Evolutionary conservation across 352 stramenopile species (phyloP).

Genomic region (Plasmopara viticola): DNA sequence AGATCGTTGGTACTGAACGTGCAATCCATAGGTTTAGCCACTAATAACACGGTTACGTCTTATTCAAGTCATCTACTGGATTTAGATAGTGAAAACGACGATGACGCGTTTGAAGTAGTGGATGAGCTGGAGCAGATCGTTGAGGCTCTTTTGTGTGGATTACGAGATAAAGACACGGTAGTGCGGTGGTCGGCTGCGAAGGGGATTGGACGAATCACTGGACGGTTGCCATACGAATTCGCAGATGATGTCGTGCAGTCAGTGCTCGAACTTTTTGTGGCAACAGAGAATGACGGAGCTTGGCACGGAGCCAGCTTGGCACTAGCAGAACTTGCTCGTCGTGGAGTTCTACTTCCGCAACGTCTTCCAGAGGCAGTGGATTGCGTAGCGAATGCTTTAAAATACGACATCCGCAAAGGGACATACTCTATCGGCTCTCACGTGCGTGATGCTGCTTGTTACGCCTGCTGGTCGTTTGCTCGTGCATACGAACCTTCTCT

Average conservation of each 20-base stretch:
- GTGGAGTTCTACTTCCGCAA: conserved; percentile 93
- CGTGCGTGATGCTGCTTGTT: conserved; percentile 97
- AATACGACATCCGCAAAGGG: conserved; percentile 94
- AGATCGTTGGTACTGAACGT: conserved; percentile 92
- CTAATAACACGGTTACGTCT: conserved; percentile 3
- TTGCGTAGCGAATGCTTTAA: conserved; percentile 86
- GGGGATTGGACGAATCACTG: conserved; percentile 94
- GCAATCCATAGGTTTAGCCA: conserved; percentile 32
- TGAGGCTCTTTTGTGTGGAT: conserved; percentile 79
- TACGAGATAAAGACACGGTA: conserved; percentile 94
- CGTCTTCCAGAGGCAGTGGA: conserved; percentile 90
- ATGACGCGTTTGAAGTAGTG: conserved; percentile 75
- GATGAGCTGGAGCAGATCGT: conserved; percentile 97
- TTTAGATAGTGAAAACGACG: conserved; percentile 26
- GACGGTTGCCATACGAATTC: conserved; percentile 90
- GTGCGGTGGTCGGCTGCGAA: conserved; percentile 99
- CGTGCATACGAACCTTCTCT: conserved; percentile 90
- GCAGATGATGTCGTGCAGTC: conserved; percentile 96
- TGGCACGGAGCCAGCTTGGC: conserved; percentile 98
- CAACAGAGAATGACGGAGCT: conserved; percentile 88
- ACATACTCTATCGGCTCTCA: conserved; percentile 94
- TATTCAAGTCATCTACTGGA: conserved; percentile 6
- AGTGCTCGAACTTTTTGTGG: conserved; percentile 91
- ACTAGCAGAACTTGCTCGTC: conserved; percentile 92
- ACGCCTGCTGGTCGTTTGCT: conserved; percentile 97